Percentiles rank a stretch among this genome's conserved stretches.
These are phyloP conservation scores for Tylopilus subfusipes DNA, from an alignment of 768 basidiomycete species.

Conservation along the genomic window DNA sequence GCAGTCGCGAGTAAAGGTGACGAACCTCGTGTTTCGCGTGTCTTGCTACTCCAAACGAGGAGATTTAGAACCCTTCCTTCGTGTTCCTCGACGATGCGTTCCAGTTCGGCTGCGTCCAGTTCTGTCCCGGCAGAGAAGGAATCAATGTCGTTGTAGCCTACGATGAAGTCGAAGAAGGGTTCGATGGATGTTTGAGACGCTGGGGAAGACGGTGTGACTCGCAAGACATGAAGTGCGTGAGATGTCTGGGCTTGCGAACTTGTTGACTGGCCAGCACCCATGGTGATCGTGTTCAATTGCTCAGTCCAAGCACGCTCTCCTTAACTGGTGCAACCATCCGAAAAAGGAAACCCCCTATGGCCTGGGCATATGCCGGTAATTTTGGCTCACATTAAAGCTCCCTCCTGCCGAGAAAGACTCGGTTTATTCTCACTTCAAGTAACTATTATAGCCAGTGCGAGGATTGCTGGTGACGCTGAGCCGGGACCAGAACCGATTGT, in stretches of 20 bases:
- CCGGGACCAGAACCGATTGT: no score
- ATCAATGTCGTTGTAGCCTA: conserved; percentile 78
- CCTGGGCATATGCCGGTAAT: background rate
- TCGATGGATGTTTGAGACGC: conserved; percentile 81
- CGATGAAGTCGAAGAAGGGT: conserved; percentile 96
- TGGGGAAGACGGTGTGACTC: conserved; percentile 86
- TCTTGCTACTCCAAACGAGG: conserved; percentile 83
- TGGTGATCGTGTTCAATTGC: background rate
- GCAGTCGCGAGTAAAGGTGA: background rate
- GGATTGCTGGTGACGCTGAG: no score
- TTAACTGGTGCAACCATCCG: background rate
- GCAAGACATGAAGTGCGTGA: conserved; percentile 79
- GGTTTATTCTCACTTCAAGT: no score
- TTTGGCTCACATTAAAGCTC: no score
- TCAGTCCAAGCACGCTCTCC: background rate
- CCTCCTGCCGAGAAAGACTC: no score
- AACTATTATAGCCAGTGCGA: no score
- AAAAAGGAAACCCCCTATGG: conserved; percentile 13
- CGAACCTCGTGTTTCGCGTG: conserved; percentile 64
- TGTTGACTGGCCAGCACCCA: conserved; percentile 77
- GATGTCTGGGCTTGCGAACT: conserved; percentile 33
- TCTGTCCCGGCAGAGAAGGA: conserved; percentile 43
- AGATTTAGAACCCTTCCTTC: conserved; percentile 69
- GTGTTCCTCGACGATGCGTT: conserved; percentile 78
- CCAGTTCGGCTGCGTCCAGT: conserved; percentile 68